A percentile compares a stretch with the other conserved stretches of the same genome.
Evolutionary conservation across 371 early-diverging fungal species (phyloP).

Genomic region (Mortierella sp.): DNA sequence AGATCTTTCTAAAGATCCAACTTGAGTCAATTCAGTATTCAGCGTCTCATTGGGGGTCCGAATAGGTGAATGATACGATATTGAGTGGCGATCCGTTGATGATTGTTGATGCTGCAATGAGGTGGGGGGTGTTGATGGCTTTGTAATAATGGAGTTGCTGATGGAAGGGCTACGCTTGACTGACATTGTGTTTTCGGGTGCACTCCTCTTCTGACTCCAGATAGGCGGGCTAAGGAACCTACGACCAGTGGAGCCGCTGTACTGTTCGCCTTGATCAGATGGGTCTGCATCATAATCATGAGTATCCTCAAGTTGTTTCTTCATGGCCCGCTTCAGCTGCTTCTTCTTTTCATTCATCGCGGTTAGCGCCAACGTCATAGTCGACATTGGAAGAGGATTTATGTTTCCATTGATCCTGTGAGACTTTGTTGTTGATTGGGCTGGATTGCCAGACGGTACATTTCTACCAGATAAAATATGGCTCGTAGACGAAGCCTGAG

Average conservation of each 20-base stretch:
- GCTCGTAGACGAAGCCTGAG: neutral
- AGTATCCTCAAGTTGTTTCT: slow-evolving; percentile 20
- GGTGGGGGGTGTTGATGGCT: neutral
- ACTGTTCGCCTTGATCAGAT: slow-evolving; percentile 5
- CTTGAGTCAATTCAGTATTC: slow-evolving; percentile 1
- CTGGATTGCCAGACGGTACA: neutral
- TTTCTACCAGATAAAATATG: slow-evolving; percentile 3
- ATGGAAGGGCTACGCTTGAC: slow-evolving; percentile 11
- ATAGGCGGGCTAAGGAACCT: slow-evolving; percentile 21
- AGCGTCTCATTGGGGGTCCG: neutral
- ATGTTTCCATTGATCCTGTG: slow-evolving; percentile 6
- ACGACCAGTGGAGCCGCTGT: neutral
- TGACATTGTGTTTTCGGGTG: slow-evolving; percentile 9
- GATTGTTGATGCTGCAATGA: slow-evolving; percentile 13
- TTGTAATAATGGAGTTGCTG: neutral
- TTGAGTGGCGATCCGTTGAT: neutral
- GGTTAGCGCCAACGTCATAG: slow-evolving; percentile 53
- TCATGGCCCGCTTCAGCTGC: slow-evolving; percentile 34
- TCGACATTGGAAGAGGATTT: slow-evolving; percentile 48
- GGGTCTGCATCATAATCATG: slow-evolving; percentile 1
- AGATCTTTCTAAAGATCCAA: neutral
- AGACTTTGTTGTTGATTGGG: slow-evolving; percentile 1
- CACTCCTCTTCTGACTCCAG: slow-evolving; percentile 23
- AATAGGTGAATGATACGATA: neutral
- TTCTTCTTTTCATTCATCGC: slow-evolving; percentile 54